Percentiles rank a stretch among this genome's conserved stretches.
These are phyloP conservation scores for Cladophialophora psammophila DNA, from an alignment of 2,329 filamentous ascomycete genomes.

Conservation along the genomic window DNA sequence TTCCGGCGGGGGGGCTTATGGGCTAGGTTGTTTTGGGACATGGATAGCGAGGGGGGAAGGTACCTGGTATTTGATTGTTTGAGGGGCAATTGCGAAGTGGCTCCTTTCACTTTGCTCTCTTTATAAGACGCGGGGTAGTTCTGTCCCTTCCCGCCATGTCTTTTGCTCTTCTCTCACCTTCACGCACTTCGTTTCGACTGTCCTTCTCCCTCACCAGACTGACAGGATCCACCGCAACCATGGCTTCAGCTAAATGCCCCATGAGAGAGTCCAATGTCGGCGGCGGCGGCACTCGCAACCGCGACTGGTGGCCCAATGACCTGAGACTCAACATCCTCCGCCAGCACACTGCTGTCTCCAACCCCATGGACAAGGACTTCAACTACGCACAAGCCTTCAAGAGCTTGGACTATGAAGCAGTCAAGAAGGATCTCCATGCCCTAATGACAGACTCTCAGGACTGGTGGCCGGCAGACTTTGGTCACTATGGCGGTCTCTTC, in stretches of 20 bases:
- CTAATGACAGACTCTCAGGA: slow-evolving; percentile 81
- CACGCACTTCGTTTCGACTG: slow-evolving; percentile 2
- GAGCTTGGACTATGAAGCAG: slow-evolving; percentile 70
- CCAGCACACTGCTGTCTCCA: slow-evolving; percentile 69
- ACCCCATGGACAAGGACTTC: slow-evolving; percentile 71
- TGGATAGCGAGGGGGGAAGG: slow-evolving; percentile 11
- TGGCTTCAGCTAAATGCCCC: slow-evolving; percentile 32
- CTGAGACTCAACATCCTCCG: slow-evolving; percentile 75
- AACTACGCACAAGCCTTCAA: slow-evolving; percentile 78
- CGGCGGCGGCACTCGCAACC: slow-evolving; percentile 72
- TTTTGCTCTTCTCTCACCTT: slow-evolving; percentile 10
- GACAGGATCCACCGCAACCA: slow-evolving; percentile 18
- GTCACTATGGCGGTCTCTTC: slow-evolving; percentile 81
- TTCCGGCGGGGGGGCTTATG: slow-evolving; percentile 19
- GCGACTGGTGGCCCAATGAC: slow-evolving; percentile 77
- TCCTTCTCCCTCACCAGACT: slow-evolving; percentile 4
- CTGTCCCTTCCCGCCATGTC: slow-evolving; percentile 3
- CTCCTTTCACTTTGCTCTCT: slow-evolving; percentile 12
- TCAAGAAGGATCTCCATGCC: slow-evolving; percentile 76
- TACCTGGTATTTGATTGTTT: slow-evolving; percentile 11
- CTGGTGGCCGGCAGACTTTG: slow-evolving; percentile 83
- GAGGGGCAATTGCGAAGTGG: slow-evolving; percentile 8
- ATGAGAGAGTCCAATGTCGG: slow-evolving; percentile 46
- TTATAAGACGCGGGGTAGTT: slow-evolving; percentile 25
- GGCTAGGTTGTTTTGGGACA: neutral